phyloP scores from a whole-genome alignment of 148 eudicot genomes.

The Amaranthus hypochondriacus region DNA sequence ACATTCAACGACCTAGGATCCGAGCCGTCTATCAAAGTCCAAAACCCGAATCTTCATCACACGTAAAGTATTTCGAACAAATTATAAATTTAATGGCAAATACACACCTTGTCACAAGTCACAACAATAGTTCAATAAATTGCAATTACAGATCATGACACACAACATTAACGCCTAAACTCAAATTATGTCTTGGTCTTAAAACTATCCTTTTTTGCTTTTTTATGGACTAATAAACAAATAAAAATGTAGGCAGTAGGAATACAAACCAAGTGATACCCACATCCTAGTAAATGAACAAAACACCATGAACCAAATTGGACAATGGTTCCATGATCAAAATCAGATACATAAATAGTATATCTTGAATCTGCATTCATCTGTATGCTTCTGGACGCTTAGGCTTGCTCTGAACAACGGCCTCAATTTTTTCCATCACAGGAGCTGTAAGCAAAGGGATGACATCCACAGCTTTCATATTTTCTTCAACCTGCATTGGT shows the following conservation, averaged over 20 bases:
- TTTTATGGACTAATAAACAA: not conserved
- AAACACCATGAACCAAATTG: not conserved
- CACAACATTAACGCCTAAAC: no score
- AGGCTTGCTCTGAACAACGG: constrained; percentile 84
- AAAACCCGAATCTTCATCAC: no score
- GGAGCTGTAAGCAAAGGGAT: constrained; percentile 72
- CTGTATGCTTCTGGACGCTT: constrained; percentile 80
- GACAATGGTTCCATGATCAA: not conserved
- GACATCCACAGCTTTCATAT: constrained; percentile 79
- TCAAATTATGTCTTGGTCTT: no score
- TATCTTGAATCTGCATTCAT: constrained; percentile 20
- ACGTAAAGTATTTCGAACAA: no score
- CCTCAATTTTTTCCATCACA: constrained; percentile 80
- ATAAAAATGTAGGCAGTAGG: not conserved
- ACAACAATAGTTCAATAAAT: no score
- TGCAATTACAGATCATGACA: no score
- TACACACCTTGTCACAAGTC: no score
- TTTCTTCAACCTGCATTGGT: constrained; percentile 63
- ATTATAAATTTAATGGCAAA: no score
- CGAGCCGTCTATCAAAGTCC: no score
- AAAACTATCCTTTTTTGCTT: no score
- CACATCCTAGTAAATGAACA: not conserved
- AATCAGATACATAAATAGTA: not conserved
- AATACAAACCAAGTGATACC: constrained; percentile 1
- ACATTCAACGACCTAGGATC: no score